Percentiles rank a stretch among this genome's conserved stretches.
Evolutionary conservation across 257 asterid species (phyloP).

Genomic region (Ehretia macrophylla): DNA sequence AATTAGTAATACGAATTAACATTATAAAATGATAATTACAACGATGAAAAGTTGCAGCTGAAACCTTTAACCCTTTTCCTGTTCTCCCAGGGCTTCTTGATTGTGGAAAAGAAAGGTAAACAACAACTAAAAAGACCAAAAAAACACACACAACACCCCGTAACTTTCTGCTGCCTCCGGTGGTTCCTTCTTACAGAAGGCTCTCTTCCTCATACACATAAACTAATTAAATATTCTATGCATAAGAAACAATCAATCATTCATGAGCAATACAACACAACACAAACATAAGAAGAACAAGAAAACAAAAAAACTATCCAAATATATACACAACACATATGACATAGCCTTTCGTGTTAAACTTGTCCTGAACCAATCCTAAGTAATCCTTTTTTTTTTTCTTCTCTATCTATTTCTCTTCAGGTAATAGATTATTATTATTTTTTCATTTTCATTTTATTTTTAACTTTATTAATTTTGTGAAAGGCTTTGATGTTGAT

Average conservation of each 20-base stretch:
- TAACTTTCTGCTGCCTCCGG: background rate
- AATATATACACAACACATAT: slow-evolving; percentile 8
- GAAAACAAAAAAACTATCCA: slow-evolving; percentile 12
- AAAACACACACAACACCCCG: slow-evolving; percentile 9
- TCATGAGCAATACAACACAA: background rate
- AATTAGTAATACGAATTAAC: too few relatives aligned
- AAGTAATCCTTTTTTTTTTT: slow-evolving; percentile 11
- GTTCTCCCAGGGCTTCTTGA: slow-evolving; percentile 27
- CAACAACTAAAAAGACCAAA: slow-evolving; percentile 4
- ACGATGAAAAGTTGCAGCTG: too few relatives aligned
- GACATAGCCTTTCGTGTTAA: slow-evolving; percentile 24
- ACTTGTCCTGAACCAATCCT: slow-evolving; percentile 7
- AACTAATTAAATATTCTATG: too few relatives aligned
- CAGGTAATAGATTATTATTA: slow-evolving; percentile 4
- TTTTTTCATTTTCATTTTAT: slow-evolving; percentile 3
- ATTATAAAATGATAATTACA: too few relatives aligned
- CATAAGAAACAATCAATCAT: slow-evolving; percentile 1
- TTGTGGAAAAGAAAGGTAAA: slow-evolving; percentile 2
- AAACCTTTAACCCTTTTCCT: too few relatives aligned
- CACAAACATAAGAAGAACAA: slow-evolving; percentile 14
- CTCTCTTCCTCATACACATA: slow-evolving; percentile 1
- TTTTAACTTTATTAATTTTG: background rate
- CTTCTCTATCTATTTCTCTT: slow-evolving; percentile 3
- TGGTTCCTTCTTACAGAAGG: slow-evolving; percentile 27
- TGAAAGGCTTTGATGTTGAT: background rate